A percentile compares a stretch with the other conserved stretches of the same genome.
phyloP scores from a whole-genome alignment of 192 early-diverging fungal genomes.

The Rhizoclosmatium globosum region DNA sequence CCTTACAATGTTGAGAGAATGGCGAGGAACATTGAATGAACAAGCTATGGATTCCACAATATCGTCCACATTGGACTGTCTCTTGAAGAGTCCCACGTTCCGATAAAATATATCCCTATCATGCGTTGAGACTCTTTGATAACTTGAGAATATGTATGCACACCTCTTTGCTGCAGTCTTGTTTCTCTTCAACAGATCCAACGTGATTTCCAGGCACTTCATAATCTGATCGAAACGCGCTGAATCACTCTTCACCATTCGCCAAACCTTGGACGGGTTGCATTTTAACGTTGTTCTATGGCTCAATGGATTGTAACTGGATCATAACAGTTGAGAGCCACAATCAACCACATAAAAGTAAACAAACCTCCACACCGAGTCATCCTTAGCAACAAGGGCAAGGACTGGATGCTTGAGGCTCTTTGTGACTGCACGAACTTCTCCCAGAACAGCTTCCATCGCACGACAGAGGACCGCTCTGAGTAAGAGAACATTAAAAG shows the following conservation, averaged over 20 bases:
- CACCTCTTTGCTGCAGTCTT: constrained; percentile 48
- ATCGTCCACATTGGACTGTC: constrained; percentile 40
- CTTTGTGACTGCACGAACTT: neutral
- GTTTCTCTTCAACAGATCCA: constrained; percentile 28
- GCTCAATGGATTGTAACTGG: neutral
- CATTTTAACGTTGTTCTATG: neutral
- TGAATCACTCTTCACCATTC: neutral
- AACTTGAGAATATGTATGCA: neutral
- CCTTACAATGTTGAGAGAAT: constrained; percentile 39
- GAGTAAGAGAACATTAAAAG: neutral
- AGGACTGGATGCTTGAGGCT: constrained; percentile 4
- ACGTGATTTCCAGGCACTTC: constrained; percentile 34
- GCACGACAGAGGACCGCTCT: neutral
- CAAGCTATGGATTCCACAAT: constrained; percentile 50
- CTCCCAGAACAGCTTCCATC: neutral
- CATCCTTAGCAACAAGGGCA: constrained; percentile 4
- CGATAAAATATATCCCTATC: constrained; percentile 47
- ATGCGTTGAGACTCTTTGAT: neutral
- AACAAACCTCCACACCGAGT: constrained; percentile 15
- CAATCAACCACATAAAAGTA: neutral
- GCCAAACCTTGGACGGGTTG: neutral
- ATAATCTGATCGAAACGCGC: neutral
- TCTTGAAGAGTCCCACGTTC: constrained; percentile 41
- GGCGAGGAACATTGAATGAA: constrained; percentile 39
- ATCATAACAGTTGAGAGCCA: neutral